Base-by-base conservation (phyloP, 257 asterid genomes). In the Solanum pimpinellifolium region DNA sequence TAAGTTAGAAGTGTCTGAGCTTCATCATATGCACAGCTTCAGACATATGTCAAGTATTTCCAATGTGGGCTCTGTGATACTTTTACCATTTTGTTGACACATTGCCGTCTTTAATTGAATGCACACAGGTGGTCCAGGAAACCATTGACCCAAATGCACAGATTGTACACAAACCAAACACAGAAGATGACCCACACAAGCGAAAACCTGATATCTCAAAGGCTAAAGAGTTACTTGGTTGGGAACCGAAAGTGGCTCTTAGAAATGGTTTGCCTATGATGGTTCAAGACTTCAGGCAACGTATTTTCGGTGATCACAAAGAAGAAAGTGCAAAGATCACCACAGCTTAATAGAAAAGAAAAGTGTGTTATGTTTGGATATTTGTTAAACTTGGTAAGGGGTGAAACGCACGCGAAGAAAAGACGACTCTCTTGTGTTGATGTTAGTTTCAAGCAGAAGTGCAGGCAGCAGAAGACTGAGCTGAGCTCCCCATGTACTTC, bases 121-220 rank as follows among this genome's bases (percentile, higher is more conserved):
- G 87, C 29, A 85, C 29, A 86, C 93, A 96, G 99, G 99, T 96
- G 74, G 98, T 96, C 46, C 98, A 95, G 89, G 98, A 96, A 88
- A 94, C 98, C n/a, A 95, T 95, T 20, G 99, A 96, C 88, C 96
- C 98, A 39, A 93, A 94, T 85, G 99, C 99, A 0, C 91, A 91
- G 91, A 95, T 96, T 35, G 98, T 92, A 56, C 94, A 93, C 95
- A 93, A 90, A 89, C 96, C 98, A 9, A 96, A 96, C 95, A 95
- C 99, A 4, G 98, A 95, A 88, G 99, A 96, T 81, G 99, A 96
- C 62, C 99, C 99, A 1, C 99, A 96, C 97, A 96, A 93, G 96
- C 94, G 99, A 77, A 95, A 96, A 87, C 99, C 99, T 1, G 99
- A 96, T 82, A 96, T 96, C 86, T 65, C 96, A 47, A 96, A 90